A percentile compares a stretch with the other conserved stretches of the same genome.
Evolutionary conservation across 306 rosid species (phyloP).

Genomic region (Trifolium repens): DNA sequence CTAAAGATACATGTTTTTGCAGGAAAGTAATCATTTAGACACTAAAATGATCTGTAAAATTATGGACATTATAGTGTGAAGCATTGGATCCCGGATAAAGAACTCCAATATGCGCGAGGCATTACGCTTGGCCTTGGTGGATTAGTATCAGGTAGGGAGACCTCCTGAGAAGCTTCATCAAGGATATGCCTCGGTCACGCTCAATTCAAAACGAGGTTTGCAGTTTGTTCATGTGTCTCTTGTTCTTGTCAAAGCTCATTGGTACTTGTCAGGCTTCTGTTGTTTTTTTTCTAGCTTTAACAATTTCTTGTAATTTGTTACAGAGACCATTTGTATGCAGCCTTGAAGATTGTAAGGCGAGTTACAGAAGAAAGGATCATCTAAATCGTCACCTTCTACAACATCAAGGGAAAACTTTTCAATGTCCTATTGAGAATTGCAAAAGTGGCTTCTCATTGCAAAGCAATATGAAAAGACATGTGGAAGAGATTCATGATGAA

Average conservation of each 20-base stretch:
- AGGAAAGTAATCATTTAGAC: slow-evolving; percentile 56
- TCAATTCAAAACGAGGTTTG: slow-evolving; percentile 60
- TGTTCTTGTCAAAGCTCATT: too few relatives aligned
- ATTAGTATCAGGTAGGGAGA: slow-evolving; percentile 94
- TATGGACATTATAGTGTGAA: slow-evolving; percentile 62
- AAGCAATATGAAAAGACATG: slow-evolving; percentile 65
- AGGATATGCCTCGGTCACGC: slow-evolving; percentile 79
- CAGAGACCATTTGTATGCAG: slow-evolving; percentile 77
- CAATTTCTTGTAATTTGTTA: slow-evolving; percentile 20
- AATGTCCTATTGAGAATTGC: slow-evolving; percentile 72
- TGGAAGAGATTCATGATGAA: slow-evolving; percentile 58
- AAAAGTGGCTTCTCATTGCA: slow-evolving; percentile 54
- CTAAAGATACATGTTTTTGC: slow-evolving; percentile 57
- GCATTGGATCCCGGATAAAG: slow-evolving; percentile 88
- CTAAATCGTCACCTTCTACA: slow-evolving; percentile 76
- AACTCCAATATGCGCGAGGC: slow-evolving; percentile 90
- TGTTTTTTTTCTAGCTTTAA: not conserved
- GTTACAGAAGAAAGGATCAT: slow-evolving; percentile 92
- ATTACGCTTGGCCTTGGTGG: slow-evolving; percentile 64
- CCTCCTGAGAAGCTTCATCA: slow-evolving; percentile 99
- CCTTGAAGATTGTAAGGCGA: slow-evolving; percentile 68
- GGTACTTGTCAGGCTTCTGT: too few relatives aligned
- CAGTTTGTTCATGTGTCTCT: slow-evolving; percentile 33
- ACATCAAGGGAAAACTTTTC: slow-evolving; percentile 70
- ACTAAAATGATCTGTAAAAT: slow-evolving; percentile 29